Base-by-base conservation (phyloP, 2,329 filamentous ascomycete species). In the Colletotrichum sp. region DNA sequence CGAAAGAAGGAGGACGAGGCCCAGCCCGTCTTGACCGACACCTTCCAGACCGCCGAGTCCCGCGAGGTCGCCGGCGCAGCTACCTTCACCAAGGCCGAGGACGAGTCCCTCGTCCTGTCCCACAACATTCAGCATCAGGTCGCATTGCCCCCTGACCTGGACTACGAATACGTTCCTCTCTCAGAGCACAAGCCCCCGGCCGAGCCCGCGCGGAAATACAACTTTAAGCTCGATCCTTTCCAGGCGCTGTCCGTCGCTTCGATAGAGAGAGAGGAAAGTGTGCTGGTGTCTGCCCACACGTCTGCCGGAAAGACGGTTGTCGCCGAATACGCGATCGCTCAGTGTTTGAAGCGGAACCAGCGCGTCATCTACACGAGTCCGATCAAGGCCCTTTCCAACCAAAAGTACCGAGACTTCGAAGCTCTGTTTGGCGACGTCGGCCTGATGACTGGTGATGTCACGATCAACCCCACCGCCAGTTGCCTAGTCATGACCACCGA, bases 61-160 rank as follows among this genome's bases (percentile, higher is more conserved):
- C 91, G 96, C 89, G 95, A 99, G 85, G 91, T 99, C 52, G 95
- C 94, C 26, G 94, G 93, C 30, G 94, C 95, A 8, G 92, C 93
- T 36, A 96, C 95, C 10, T 89, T 93, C 71, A 87, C 90, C 18
- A 79, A 89, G 88, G 76, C 89, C 85, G 84, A 92, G 78, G 94
- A 96, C 32, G 89, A 92, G 63, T 92, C 94, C 8, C 92, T 99
- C 32, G 93, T 98, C 26, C 87, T 99, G 68, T 96, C 95, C 63
- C 98, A 99, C 88, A 98, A 99, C 87, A 98, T 99, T 80, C 96
- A 98, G 85, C 97, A 99, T 89, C 96, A 99, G 86, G 97, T 99
- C 80, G 95, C 97, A 15, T 89, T 99, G 24, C 97, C 97, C 4
- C 96, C 96, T 12, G 95, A 98, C 83, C 95, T 98, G 71, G 95